A percentile compares a stretch with the other conserved stretches of the same genome.
Conservation (phyloP, 2,329 filamentous ascomycete species). For the Epichloe hybrida region DNA sequence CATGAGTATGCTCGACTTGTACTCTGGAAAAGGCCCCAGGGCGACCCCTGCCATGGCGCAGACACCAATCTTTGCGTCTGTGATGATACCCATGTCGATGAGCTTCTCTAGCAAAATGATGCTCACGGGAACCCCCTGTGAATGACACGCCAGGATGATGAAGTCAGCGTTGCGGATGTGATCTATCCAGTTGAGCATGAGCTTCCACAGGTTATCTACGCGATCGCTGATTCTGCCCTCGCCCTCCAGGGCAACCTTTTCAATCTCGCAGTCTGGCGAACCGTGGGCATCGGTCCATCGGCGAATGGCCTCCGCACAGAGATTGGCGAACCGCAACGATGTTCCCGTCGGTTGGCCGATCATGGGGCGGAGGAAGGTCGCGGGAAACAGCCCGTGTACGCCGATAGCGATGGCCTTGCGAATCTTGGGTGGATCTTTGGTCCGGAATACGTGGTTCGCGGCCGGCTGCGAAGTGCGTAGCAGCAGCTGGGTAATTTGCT, state of each 20-base stretch:
- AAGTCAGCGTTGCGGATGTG: constrained; percentile 79
- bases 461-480: constrained; percentile 41
- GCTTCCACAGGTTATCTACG: constrained; percentile 85
- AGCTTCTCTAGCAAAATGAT: constrained; percentile 88
- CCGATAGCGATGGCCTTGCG: constrained; percentile 86
- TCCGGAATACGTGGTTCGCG: constrained; percentile 58
- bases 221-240: constrained; percentile 85
- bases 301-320: constrained; percentile 70
- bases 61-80: constrained; percentile 63
- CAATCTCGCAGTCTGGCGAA: constrained; percentile 65
- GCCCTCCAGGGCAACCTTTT: constrained; percentile 87
- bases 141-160: constrained; percentile 84
- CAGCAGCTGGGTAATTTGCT: constrained; percentile 47
- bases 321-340: constrained; percentile 81
- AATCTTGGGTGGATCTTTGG: constrained; percentile 56
- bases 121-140: constrained; percentile 91
- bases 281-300: constrained; percentile 67
- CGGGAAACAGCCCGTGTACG: constrained; percentile 82
- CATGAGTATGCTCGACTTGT: constrained; percentile 78
- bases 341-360: constrained; percentile 93
- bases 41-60: constrained; percentile 89
- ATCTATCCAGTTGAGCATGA: constrained; percentile 89
- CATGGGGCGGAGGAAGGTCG: constrained; percentile 72
- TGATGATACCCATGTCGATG: constrained; percentile 77
- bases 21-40: constrained; percentile 82